Percentiles rank a stretch among this genome's conserved stretches.
phyloP scores from a whole-genome alignment of 345 rosid genomes.

The Reutealis trisperma region DNA sequence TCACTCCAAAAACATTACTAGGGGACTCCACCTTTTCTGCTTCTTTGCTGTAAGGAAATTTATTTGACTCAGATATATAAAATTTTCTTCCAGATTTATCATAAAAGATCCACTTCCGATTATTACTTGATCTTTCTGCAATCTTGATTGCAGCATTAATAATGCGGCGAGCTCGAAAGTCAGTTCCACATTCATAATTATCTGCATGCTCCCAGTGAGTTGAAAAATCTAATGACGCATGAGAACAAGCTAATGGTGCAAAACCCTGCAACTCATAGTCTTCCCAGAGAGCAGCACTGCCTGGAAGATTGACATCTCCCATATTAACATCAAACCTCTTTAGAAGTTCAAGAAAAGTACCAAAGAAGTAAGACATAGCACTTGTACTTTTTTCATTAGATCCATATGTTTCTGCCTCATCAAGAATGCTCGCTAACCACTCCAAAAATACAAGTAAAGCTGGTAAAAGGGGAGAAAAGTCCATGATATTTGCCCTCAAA shows the following conservation, averaged over 20 bases:
- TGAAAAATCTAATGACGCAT: conserved; percentile 57
- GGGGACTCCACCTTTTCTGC: conserved; percentile 19
- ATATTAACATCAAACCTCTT: conserved; percentile 35
- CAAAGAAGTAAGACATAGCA: conserved; percentile 61
- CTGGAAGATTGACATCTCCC: conserved; percentile 24
- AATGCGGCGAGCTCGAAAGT: conserved; percentile 58
- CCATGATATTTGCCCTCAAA: conserved; percentile 45
- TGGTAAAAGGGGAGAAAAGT: conserved; percentile 67
- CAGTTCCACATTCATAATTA: conserved; percentile 44
- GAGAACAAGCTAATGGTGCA: conserved; percentile 56
- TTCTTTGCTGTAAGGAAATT: conserved; percentile 14
- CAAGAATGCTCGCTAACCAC: conserved; percentile 56
- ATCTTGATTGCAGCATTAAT: conserved; percentile 56
- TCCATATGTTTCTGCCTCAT: conserved; percentile 37
- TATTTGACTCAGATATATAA: conserved; percentile 25
- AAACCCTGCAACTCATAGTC: conserved; percentile 83
- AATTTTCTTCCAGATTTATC: conserved; percentile 42
- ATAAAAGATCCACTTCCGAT: conserved; percentile 56
- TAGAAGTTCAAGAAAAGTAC: conserved; percentile 48
- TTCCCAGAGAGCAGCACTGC: conserved; percentile 71
- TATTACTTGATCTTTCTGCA: conserved; percentile 47
- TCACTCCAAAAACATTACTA: conserved; percentile 7
- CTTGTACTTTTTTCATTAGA: conserved; percentile 50
- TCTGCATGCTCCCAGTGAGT: conserved; percentile 38
- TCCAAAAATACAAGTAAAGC: conserved; percentile 71